These are phyloP conservation scores for Globisporangium megalacanthum DNA, from an alignment of 352 stramenopile genomes.

Conservation along the genomic window DNA sequence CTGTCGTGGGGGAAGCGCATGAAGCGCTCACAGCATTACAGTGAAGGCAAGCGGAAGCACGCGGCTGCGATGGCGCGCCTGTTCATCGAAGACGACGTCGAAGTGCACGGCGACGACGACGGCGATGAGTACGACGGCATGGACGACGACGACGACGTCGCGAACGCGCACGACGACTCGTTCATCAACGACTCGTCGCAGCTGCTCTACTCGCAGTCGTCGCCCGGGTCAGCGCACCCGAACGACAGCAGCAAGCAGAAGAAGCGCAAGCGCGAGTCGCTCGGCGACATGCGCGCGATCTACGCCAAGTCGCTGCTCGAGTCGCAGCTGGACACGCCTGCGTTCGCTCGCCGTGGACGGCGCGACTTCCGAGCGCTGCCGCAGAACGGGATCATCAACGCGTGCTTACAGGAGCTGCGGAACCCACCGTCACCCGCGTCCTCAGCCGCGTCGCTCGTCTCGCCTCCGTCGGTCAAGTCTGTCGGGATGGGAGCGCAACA, in stretches of 20 bases:
- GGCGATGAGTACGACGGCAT: conserved; percentile 62
- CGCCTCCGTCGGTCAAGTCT: conserved; percentile 7
- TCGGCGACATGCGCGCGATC: conserved; percentile 68
- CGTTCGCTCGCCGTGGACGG: conserved; percentile 28
- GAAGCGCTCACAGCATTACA: conserved; percentile 40
- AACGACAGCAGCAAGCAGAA: background rate
- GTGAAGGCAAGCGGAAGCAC: conserved; percentile 24
- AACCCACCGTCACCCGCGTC: conserved; percentile 7
- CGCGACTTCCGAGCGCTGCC: conserved; percentile 35
- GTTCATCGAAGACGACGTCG: conserved; percentile 67
- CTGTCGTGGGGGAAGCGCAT: conserved; percentile 64
- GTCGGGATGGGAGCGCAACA: conserved; percentile 2
- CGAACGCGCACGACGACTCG: conserved; percentile 44
- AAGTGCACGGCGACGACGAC: conserved; percentile 37
- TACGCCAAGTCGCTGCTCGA: conserved; percentile 68
- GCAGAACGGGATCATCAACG: conserved; percentile 50
- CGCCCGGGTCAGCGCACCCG: conserved; percentile 4
- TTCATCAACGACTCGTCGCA: conserved; percentile 85
- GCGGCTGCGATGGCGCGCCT: conserved; percentile 21
- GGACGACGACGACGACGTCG: conserved; percentile 32
- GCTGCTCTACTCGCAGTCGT: conserved; percentile 55
- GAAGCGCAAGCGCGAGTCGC: conserved; percentile 26
- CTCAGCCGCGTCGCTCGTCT: conserved; percentile 6
- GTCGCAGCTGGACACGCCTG: conserved; percentile 30
- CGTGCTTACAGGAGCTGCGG: conserved; percentile 51